Base-by-base conservation (phyloP, 768 basidiomycete genomes). In the Termitomyces sp. region DNA sequence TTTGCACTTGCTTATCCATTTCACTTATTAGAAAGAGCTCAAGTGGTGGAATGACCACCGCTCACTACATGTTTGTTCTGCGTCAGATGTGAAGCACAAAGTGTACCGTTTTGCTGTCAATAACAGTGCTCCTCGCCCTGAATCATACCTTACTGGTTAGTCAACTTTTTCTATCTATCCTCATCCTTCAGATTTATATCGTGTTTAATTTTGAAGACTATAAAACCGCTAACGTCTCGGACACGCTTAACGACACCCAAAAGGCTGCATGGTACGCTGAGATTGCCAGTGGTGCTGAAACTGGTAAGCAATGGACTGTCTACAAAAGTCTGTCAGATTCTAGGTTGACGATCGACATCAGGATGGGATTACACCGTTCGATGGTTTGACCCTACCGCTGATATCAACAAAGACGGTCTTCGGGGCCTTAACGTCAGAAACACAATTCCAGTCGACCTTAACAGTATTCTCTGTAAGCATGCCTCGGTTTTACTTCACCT, bases 91-190 rank as follows among this genome's bases (percentile, higher is more conserved):
- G 42, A 88, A 79, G 0, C 80, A 88, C 68, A 69, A 76, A 12
- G 76, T 97, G 68, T 80, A 83, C 33, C 88, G 72, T 44, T 97
- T 92, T 63, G 72, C 80, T 10, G 95, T 94, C 0, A 84, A 77
- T 60, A 96, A 94, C 66, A 86, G 73, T 13, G 94, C 92, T 1
- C 95, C 94, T 36, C 79, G 94, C 11, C 95, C 94, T 0, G 95
- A 98, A 73, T 91, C 87, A 0, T 89, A 89, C 63, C 66, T 84
- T 18, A 74, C 75, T 25, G 86, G 86, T 83, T 56, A 32, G 73
- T 25, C 10, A 23, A 9, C 23, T 16, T 48, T 67, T 18, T 10
- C 41, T 15, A 18, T 25, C 20, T 16, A 3, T 15, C 31, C 10
- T 20, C 10, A 36, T 46, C 18, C 5, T 23, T 10, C 72, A 7